Evolutionary conservation across 495 filamentous ascomycete species (phyloP).

Genomic region (Aspergillus carlsbadensis): DNA sequence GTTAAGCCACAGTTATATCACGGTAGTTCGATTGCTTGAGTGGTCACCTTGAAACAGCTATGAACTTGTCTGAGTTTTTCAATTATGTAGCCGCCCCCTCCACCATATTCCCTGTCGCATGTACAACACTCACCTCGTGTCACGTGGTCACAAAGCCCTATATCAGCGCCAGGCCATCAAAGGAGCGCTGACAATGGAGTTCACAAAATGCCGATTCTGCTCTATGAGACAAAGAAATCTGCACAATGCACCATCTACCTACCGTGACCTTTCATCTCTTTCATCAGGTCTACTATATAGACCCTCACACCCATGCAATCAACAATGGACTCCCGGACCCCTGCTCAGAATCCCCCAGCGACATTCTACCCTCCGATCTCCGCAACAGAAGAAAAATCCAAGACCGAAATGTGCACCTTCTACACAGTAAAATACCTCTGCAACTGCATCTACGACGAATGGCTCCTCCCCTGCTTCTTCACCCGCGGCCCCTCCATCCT

Average conservation of each 20-base stretch:
- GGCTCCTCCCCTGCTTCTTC: neutral
- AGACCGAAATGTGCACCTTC: constrained; percentile 1
- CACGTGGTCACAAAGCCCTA: constrained; percentile 3
- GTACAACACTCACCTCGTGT: too few species aligned
- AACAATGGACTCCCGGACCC: too few species aligned
- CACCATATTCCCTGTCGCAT: too few species aligned
- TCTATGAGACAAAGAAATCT: neutral
- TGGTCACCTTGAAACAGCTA: too few species aligned
- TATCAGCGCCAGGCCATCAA: neutral
- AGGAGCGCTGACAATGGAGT: neutral
- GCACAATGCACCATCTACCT: neutral
- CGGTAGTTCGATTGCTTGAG: too few species aligned
- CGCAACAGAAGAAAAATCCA: neutral
- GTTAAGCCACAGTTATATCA: too few species aligned
- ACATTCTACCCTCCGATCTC: neutral
- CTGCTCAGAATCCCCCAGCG: neutral
- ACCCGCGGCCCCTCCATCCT: neutral
- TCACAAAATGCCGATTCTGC: neutral
- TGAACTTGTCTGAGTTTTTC: too few species aligned
- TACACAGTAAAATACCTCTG: constrained; percentile 3
- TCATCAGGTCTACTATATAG: neutral
- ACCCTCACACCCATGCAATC: too few species aligned
- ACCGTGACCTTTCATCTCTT: neutral
- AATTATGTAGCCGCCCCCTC: too few species aligned
- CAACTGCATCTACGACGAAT: constrained; percentile 4